Evolutionary conservation across 345 rosid genomes (phyloP), one percentile per base, ranked within the genome.

Genomic region (Gossypium thurberi): DNA sequence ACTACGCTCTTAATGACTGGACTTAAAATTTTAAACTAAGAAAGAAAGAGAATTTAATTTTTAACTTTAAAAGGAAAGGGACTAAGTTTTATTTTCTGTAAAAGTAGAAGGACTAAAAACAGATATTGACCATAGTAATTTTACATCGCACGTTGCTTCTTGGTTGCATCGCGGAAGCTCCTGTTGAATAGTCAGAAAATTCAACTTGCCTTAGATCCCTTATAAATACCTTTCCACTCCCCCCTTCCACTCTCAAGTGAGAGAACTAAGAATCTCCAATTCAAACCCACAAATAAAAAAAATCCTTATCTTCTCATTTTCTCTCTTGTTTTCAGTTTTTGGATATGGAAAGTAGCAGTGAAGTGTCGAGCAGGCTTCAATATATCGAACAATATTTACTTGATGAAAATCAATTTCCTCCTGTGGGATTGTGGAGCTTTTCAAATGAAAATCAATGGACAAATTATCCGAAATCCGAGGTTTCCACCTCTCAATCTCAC

Each of bases 381-480:
- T 67, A 79, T 60, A 88, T 93, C 69, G 43, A 87, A 75, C 85
- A 79, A 10, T 85, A 86, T 67, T 84, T 93, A 40, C 81, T 93
- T 21, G 88, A 75, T 43, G 97, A 89, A 33, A 33, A 33, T 33
- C 40, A 5, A 18, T 4, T 26, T 10, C 82, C 91, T 37, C 91
- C 91, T 0, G 0, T 77, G 1, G 71, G 76, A 57, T 0, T 15
- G 33, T 69, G 15, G 12, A 58, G 59, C 15, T 25, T 56, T 64
- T 63, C 50, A 12, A 3, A 6, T 21, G 25, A 25, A 8, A 65
- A 71, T 62, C 79, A 3, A 61, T 80, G 81, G 81, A 69, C 65
- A 42, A 67, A 55, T 58, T 68, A 78, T 58, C 21, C 75, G 6
- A 46, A 66, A 44, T 28, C 72, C 18, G 25, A 43, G 42, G 66